These are phyloP conservation scores for Blechomonas ayalai DNA, from an alignment of 208 protist species.

Conservation along the genomic window DNA sequence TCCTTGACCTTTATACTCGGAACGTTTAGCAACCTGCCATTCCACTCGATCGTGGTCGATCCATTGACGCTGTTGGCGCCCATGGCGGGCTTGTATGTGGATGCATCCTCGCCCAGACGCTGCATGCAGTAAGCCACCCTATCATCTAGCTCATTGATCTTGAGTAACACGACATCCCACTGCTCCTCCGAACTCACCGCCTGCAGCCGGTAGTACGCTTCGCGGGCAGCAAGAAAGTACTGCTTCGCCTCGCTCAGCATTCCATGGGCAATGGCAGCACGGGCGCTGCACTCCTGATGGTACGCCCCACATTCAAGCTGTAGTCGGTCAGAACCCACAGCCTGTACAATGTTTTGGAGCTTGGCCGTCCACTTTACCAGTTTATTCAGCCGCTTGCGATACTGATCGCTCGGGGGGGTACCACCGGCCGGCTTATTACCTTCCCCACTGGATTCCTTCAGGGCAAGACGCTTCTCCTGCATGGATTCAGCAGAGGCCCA, in stretches of 20 bases:
- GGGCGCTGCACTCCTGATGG: conserved; percentile 41
- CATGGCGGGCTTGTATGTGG: conserved; percentile 25
- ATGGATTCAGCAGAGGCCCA: conserved; percentile 70
- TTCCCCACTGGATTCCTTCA: conserved; percentile 14
- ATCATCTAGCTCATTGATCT: conserved; percentile 78
- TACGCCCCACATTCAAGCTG: conserved; percentile 55
- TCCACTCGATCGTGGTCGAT: conserved; percentile 56
- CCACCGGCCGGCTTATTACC: conserved; percentile 47
- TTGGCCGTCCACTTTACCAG: conserved; percentile 70
- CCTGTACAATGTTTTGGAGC: conserved; percentile 31
- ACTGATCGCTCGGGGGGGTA: conserved; percentile 40
- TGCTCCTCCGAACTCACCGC: conserved; percentile 21
- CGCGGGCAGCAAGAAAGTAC: conserved; percentile 39
- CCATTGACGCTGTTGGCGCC: conserved; percentile 8
- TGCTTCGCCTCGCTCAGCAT: conserved; percentile 46
- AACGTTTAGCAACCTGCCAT: conserved; percentile 54
- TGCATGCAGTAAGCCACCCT: conserved; percentile 82
- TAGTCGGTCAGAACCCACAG: conserved; percentile 43
- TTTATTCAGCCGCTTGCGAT: conserved; percentile 86
- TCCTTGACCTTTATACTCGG: conserved; percentile 74
- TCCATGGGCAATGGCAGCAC: conserved; percentile 37
- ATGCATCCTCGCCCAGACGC: conserved; percentile 52
- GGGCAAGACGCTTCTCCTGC: conserved; percentile 39
- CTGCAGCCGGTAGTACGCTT: conserved; percentile 35
- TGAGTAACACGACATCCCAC: conserved; percentile 31